These are phyloP conservation scores for Xylaria longipes DNA, from an alignment of 495 filamentous ascomycete species.

Conservation along the genomic window DNA sequence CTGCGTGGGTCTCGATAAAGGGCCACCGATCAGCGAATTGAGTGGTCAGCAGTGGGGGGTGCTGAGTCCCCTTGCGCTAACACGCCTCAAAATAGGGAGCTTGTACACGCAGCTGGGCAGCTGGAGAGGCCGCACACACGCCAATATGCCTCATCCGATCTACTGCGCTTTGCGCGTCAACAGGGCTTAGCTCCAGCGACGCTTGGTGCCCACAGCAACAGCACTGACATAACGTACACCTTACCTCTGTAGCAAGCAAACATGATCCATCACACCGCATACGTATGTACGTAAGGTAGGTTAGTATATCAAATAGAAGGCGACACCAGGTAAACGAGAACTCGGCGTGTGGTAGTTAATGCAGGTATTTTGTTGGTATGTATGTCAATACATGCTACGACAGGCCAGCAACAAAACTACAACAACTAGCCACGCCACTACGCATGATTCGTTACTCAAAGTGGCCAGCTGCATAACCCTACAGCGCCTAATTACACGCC, in stretches of 20 bases:
- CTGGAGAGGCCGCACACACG: conserved; percentile 6
- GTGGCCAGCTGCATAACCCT: not conserved
- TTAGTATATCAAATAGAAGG: not conserved
- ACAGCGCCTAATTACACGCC: not conserved
- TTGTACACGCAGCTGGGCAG: not conserved
- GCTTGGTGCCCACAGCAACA: not conserved
- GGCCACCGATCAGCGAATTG: not conserved
- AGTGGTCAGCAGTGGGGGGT: not conserved
- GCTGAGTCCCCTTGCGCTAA: not conserved
- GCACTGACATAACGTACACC: not conserved
- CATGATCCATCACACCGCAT: not conserved
- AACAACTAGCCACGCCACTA: not conserved
- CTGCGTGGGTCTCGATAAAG: not conserved
- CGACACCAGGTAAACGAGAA: not conserved
- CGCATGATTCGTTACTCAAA: not conserved
- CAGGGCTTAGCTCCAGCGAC: conserved; percentile 10
- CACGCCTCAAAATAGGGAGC: not conserved
- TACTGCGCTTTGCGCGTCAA: not conserved
- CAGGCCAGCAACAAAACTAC: not conserved
- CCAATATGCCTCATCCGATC: not conserved
- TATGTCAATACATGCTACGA: not conserved
- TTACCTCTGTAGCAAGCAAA: not conserved
- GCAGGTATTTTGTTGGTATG: not conserved
- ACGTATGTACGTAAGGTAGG: not conserved
- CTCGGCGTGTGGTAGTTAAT: not conserved